Conservation (phyloP, 2,329 filamentous ascomycete species). For the Fusarium pilosicola region DNA sequence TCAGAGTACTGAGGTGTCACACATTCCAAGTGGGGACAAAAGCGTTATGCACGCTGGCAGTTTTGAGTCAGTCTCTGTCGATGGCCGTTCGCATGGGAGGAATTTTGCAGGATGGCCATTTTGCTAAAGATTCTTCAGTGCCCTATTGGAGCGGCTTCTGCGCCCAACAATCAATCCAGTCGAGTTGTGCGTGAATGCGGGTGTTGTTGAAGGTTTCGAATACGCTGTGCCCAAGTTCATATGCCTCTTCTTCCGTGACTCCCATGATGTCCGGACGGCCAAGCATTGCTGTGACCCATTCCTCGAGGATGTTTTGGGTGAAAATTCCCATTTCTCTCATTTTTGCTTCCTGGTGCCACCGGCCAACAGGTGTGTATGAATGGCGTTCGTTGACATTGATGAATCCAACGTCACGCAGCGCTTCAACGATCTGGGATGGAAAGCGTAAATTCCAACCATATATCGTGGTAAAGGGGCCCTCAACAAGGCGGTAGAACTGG, state of each 20-base stretch:
- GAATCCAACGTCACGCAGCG: constrained; percentile 49
- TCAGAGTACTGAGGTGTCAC: constrained; percentile 6
- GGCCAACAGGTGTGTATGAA: constrained; percentile 49
- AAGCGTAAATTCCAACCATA: constrained; percentile 52
- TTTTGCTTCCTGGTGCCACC: constrained; percentile 50
- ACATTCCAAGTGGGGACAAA: constrained; percentile 7
- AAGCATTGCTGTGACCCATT: constrained; percentile 50
- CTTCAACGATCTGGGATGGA: constrained; percentile 41
- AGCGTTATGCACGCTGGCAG: constrained; percentile 18
- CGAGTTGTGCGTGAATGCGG: constrained; percentile 48
- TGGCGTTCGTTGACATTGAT: constrained; percentile 45
- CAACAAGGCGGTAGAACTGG: constrained; percentile 47
- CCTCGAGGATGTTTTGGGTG: constrained; percentile 49
- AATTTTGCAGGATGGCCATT: not conserved
- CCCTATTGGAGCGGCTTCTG: constrained; percentile 48
- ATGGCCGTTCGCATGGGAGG: constrained; percentile 5
- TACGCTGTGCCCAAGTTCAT: constrained; percentile 46
- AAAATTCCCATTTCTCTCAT: constrained; percentile 53
- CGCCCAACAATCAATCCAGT: constrained; percentile 52
- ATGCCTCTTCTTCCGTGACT: constrained; percentile 48
- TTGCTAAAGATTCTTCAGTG: not conserved
- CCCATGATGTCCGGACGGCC: constrained; percentile 48
- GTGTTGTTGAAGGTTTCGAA: constrained; percentile 48
- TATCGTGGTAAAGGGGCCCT: constrained; percentile 44
- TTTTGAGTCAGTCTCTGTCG: constrained; percentile 15